phyloP scores from a whole-genome alignment of 2,329 filamentous ascomycete genomes.

The Fusarium cyanostomum region DNA sequence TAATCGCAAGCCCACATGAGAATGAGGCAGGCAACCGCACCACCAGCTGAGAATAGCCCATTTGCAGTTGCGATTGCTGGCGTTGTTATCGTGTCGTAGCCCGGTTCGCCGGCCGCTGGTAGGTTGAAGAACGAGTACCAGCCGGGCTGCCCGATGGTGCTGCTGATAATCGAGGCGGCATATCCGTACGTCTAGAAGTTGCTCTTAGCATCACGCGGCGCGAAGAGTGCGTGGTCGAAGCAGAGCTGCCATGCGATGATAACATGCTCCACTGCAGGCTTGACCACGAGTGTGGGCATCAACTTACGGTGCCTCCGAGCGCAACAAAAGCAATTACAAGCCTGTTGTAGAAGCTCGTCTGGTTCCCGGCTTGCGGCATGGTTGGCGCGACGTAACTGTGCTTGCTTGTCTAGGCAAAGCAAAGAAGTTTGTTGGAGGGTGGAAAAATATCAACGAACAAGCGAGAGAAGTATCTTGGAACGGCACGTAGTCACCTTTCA shows the following conservation, averaged over 20 bases:
- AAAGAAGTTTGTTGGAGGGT: background rate
- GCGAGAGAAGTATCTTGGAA: background rate
- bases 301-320: constrained; percentile 46
- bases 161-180: constrained; percentile 59
- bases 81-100: constrained; percentile 57
- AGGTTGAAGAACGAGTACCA: constrained; percentile 61
- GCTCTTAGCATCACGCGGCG: background rate
- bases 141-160: constrained; percentile 62
- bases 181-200: constrained; percentile 59
- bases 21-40: constrained; percentile 57
- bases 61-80: constrained; percentile 59
- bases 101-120: constrained; percentile 52
- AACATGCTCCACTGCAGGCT: no score
- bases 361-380: constrained; percentile 26
- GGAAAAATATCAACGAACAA: background rate
- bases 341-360: constrained; percentile 47
- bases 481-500: background rate
- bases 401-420: background rate
- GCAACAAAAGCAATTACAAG: constrained; percentile 50
- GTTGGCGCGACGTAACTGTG: background rate
- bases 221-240: fast-evolving
- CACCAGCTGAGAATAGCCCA: constrained; percentile 59
- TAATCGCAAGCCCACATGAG: constrained; percentile 60
- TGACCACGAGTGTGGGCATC: background rate
- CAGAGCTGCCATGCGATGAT: no score